Conservation (phyloP, 345 rosid genomes). For the Moringa oleifera region DNA sequence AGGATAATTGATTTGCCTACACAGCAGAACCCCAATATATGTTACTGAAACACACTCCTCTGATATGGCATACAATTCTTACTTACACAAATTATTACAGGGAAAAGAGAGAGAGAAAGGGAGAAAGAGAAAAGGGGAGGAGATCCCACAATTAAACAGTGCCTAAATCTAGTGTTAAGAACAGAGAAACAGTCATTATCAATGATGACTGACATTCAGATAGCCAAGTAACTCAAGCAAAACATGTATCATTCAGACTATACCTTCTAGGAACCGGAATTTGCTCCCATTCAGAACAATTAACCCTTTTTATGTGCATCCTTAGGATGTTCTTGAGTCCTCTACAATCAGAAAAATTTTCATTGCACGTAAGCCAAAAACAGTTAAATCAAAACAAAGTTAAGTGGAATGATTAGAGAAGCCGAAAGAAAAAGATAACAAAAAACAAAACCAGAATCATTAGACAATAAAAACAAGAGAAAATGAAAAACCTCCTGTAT, state of each 20-base stretch:
- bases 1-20: too few relatives aligned
- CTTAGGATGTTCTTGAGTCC: slow-evolving; percentile 85
- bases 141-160: too few relatives aligned
- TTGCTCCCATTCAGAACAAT: slow-evolving; percentile 89
- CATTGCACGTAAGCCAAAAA: slow-evolving; percentile 5
- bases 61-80: too few relatives aligned
- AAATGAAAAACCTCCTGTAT: not conserved
- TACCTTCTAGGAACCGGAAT: slow-evolving; percentile 91
- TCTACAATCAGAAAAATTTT: slow-evolving; percentile 37
- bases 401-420: not conserved
- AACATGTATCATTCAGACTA: not conserved
- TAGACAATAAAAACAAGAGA: too few relatives aligned
- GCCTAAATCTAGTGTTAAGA: too few relatives aligned
- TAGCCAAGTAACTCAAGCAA: not conserved
- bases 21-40: too few relatives aligned
- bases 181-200: not conserved
- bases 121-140: too few relatives aligned
- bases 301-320: slow-evolving; percentile 66
- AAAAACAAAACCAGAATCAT: not conserved
- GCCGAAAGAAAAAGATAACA: not conserved
- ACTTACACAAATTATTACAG: too few relatives aligned
- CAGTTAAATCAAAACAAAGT: not conserved
- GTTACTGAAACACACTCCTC: too few relatives aligned
- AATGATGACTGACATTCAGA: not conserved
- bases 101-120: too few relatives aligned